Evolutionary conservation across 257 asterid genomes (phyloP), one percentile per base, ranked within the genome.

Genomic region (Ballota nigra): DNA sequence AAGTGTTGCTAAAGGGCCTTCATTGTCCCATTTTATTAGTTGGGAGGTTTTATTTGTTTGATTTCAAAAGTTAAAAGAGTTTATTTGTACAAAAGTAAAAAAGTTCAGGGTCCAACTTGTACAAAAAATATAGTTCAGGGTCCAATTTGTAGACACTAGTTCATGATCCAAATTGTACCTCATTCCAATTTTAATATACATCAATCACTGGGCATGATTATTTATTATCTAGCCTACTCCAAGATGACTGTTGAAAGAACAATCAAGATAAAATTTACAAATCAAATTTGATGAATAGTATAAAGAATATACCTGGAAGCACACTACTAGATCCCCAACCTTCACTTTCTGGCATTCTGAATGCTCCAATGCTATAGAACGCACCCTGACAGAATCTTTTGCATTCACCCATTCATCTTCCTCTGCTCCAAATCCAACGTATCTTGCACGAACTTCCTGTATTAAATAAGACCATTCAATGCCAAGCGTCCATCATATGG

Each of bases 321-420:
- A 89, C 36, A 95, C 83, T 47, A 89, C 97, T 11, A 73, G 71
- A 75, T 95, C 97, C 72, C 97, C 97, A 79, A 81, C 86, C 75
- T 79, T 75, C 64, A 94, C 86, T 70, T 75, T 86, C 40, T 77
- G 74, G 86, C 99, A 91, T 72, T 94, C 97, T 6, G 89, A 71
- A 78, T 83, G 79, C 70, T 91, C 97, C 86, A 91, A 81, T 63
- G 91, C 64, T 68, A 94, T 72, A 62, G 99, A 94, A 47, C 97
- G 91, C 43, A 79, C 80, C 51, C 99, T 93, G 70, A 95, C 82
- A 4, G 87, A 84, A 16, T 79, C 73, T 76, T 72, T 79, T 26
- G 78, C 81, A 47, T 81, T 87, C 64, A 89, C 88, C 98, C 98
- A 95, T 81, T 95, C 99, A 66, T 89, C 95, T 70, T 89, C 95